A percentile compares a stretch with the other conserved stretches of the same genome.
Evolutionary conservation across 2,329 filamentous ascomycete genomes (phyloP).

Genomic region (Pyrenochaeta sp.): DNA sequence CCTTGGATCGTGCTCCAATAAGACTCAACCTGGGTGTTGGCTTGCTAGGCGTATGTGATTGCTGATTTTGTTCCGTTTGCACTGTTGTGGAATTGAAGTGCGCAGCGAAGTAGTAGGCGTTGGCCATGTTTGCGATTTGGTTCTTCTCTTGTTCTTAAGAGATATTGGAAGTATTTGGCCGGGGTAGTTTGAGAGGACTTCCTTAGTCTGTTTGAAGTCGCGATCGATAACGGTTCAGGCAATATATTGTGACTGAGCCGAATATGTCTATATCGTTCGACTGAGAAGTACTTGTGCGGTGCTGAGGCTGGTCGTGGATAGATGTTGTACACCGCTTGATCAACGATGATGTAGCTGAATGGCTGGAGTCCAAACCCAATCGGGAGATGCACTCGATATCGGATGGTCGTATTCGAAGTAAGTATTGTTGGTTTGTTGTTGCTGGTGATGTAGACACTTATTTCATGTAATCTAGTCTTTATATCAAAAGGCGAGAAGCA

Average conservation of each 20-base stretch:
- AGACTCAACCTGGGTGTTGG: slow-evolving; percentile 1
- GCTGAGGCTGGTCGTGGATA: not conserved
- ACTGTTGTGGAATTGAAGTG: slow-evolving; percentile 24
- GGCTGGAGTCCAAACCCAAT: slow-evolving; percentile 11
- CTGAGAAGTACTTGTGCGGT: not conserved
- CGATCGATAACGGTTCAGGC: too few species aligned
- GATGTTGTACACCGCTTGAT: not conserved
- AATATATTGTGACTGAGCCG: too few species aligned
- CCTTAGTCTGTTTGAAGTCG: not conserved
- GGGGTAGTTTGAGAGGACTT: not conserved
- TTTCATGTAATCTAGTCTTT: not conserved
- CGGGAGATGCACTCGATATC: slow-evolving; percentile 22
- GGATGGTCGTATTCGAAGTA: slow-evolving; percentile 9
- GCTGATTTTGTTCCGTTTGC: not conserved
- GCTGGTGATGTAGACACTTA: not conserved
- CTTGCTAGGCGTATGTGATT: not conserved
- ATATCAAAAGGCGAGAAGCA: slow-evolving; percentile 1
- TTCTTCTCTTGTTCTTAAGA: slow-evolving; percentile 1
- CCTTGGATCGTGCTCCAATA: slow-evolving; percentile 11
- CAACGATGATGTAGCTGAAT: slow-evolving; percentile 8
- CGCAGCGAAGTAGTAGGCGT: slow-evolving; percentile 29
- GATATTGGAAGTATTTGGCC: not conserved
- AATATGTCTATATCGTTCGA: not conserved
- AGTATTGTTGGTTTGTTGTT: not conserved
- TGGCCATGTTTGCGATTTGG: slow-evolving; percentile 13